These are phyloP conservation scores for Neurospora sp. DNA, from an alignment of 495 filamentous ascomycete genomes.

Conservation along the genomic window DNA sequence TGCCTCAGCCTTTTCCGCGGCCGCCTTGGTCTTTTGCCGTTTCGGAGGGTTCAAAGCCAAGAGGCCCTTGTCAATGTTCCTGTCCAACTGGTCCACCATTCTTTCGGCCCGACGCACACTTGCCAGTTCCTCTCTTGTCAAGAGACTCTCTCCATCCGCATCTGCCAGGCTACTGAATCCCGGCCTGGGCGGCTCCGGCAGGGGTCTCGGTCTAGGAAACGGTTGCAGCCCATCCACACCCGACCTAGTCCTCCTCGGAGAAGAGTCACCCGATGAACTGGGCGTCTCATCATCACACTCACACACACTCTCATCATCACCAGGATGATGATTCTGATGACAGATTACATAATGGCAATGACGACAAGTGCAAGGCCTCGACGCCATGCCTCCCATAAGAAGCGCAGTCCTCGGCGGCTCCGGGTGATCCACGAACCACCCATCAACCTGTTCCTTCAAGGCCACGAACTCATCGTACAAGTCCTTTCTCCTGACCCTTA, in stretches of 20 bases:
- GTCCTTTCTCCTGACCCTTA: neutral
- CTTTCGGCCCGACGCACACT: neutral
- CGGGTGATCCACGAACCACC: neutral
- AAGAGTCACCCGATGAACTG: neutral
- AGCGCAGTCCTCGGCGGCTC: neutral
- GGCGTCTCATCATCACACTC: neutral
- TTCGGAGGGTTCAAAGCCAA: neutral
- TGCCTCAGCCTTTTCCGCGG: neutral
- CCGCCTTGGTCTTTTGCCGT: neutral
- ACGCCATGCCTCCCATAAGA: neutral
- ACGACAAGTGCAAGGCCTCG: neutral
- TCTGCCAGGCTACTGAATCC: neutral
- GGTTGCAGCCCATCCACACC: neutral
- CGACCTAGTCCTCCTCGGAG: neutral
- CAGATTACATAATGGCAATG: neutral
- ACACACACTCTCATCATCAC: neutral
- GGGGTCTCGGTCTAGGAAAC: neutral
- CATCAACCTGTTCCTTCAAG: neutral
- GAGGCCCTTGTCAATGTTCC: neutral
- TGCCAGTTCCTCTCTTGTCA: neutral
- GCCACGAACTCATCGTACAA: neutral
- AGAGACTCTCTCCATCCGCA: neutral
- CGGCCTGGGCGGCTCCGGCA: neutral
- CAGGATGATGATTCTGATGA: neutral
- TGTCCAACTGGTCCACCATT: neutral